A percentile compares a stretch with the other conserved stretches of the same genome.
phyloP scores from a whole-genome alignment of 2,329 filamentous ascomycete genomes.

The Stagonosporopsis cucurbitacearum region DNA sequence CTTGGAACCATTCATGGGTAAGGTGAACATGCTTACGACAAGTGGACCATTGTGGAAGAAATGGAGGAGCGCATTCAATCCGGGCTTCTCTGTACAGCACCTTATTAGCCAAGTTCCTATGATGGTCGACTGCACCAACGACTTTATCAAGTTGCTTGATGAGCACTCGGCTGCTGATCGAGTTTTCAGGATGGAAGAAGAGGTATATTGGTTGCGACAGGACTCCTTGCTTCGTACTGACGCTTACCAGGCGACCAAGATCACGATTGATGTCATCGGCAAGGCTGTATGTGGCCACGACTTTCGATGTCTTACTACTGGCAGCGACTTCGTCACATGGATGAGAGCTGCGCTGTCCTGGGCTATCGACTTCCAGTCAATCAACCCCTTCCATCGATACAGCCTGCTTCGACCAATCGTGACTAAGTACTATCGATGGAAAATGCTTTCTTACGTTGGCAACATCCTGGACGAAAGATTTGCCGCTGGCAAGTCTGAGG shows the following conservation, averaged over 20 bases:
- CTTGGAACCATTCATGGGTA: too few species aligned
- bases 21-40: conserved; percentile 44
- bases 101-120: conserved; percentile 48
- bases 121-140: conserved; percentile 46
- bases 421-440: not conserved
- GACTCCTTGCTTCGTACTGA: conserved; percentile 47
- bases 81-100: conserved; percentile 49
- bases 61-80: conserved; percentile 53
- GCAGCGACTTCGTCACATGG: conserved; percentile 44
- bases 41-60: conserved; percentile 53
- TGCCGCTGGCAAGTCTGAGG: not conserved
- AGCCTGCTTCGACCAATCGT: not conserved
- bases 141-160: conserved; percentile 45
- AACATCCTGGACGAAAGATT: not conserved
- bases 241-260: conserved; percentile 17
- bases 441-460: not conserved
- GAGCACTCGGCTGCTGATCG: conserved; percentile 44
- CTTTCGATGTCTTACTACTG: conserved; percentile 44
- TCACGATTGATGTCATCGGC: conserved; percentile 48
- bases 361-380: not conserved
- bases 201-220: conserved; percentile 5
- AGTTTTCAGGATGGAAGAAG: conserved; percentile 51
- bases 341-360: not conserved
- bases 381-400: conserved; percentile 2
- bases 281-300: conserved; percentile 49